Evolutionary conservation across 371 early-diverging fungal species (phyloP).

Genomic region (Chytridiales sp.): DNA sequence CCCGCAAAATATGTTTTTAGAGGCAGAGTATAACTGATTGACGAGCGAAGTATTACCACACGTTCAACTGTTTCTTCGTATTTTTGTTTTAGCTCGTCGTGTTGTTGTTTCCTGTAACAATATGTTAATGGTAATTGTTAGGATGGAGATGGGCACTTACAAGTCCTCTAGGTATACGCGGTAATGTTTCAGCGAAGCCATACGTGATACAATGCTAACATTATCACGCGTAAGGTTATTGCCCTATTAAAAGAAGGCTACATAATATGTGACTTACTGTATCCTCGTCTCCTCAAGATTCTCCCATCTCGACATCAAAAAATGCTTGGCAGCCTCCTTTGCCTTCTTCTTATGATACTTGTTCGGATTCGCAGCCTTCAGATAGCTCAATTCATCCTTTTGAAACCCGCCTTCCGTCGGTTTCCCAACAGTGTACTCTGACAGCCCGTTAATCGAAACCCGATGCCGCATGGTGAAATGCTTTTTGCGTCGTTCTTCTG

Average conservation of each 20-base stretch:
- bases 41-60: conserved; percentile 4
- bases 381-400: conserved; percentile 6
- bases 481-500: neutral
- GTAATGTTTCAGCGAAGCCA: conserved; percentile 35
- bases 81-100: conserved; percentile 18
- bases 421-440: conserved; percentile 10
- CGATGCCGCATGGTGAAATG: conserved; percentile 16
- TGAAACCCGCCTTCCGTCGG: conserved; percentile 1
- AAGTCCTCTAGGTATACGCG: conserved; percentile 22
- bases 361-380: conserved; percentile 23
- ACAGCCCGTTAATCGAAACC: neutral
- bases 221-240: neutral
- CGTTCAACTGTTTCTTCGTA: conserved; percentile 10
- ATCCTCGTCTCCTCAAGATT: conserved; percentile 37
- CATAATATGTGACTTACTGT: conserved; percentile 17
- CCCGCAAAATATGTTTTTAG: neutral
- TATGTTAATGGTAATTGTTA: neutral
- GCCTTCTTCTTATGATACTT: conserved; percentile 22
- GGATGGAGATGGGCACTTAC: conserved; percentile 12
- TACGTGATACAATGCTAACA: conserved; percentile 31
- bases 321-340: conserved; percentile 29
- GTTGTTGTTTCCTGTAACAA: conserved; percentile 28
- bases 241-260: neutral
- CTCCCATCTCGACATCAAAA: conserved; percentile 31
- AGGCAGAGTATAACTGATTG: neutral